These are phyloP conservation scores for Phytophthora pini DNA, from an alignment of 352 stramenopile species.

Conservation along the genomic window DNA sequence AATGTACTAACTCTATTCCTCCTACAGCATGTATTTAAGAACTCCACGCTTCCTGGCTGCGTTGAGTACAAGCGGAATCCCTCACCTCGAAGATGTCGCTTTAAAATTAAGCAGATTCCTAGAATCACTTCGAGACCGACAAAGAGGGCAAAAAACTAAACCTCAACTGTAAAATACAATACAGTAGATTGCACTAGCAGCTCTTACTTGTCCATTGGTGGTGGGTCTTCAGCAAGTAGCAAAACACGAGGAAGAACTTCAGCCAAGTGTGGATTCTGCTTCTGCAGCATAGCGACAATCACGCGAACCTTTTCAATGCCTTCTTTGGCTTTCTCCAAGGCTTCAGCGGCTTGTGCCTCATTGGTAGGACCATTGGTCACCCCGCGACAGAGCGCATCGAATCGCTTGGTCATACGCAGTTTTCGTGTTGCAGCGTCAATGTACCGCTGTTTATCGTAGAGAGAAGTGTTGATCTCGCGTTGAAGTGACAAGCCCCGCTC, in stretches of 20 bases:
- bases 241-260: constrained; percentile 87
- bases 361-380: constrained; percentile 44
- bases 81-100: constrained; percentile 42
- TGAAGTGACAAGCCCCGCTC: constrained; percentile 73
- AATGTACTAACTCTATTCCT: constrained; percentile 11
- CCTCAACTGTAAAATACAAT: not conserved
- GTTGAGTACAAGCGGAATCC: constrained; percentile 25
- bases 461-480: constrained; percentile 80
- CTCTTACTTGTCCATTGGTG: constrained; percentile 30
- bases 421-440: constrained; percentile 80
- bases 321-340: constrained; percentile 57
- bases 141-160: constrained; percentile 11
- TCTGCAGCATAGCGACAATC: constrained; percentile 65
- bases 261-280: constrained; percentile 76
- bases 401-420: constrained; percentile 72
- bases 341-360: constrained; percentile 57
- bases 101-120: constrained; percentile 44
- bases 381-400: constrained; percentile 64
- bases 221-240: constrained; percentile 79
- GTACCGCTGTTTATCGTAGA: constrained; percentile 93
- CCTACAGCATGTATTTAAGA: constrained; percentile 57
- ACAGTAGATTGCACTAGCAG: not conserved
- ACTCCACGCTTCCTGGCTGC: constrained; percentile 33
- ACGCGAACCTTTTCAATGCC: constrained; percentile 60
- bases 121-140: constrained; percentile 28